Evolutionary conservation across 2,329 filamentous ascomycete genomes (phyloP), one percentile per base, ranked within the genome.

Genomic region (Apiospora malaysiana): DNA sequence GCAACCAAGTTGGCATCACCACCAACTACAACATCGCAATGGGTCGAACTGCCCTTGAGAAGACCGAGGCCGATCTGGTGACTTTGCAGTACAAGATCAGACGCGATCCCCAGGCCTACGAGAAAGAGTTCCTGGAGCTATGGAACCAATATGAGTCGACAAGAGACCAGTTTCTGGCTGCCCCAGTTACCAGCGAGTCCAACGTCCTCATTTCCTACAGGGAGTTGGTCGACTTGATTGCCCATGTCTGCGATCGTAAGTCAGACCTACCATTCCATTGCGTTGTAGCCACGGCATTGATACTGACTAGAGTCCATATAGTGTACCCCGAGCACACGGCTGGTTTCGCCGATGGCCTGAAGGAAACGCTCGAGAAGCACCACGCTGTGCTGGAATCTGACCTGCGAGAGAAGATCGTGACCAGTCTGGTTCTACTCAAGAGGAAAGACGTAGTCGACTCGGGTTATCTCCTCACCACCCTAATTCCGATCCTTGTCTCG

Each of bases 401-500:
- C 73, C 82, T 99, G 76, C 89, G 96, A 47, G 96, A 98, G 81
- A 98, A 98, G 88, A 90, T 98, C 71, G 95, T 98, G 1, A 93
- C 94, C 67, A 97, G 94, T 80, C 84, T 99, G 76, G 93, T 97
- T 40, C 85, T 99, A 68, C 83, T 99, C 73, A 88, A 93, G 71
- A 94, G 95, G 80, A 99, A 99, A 82, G 94, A 98, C 5, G 89
- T 98, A 63, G 91, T 99, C 74, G 93, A 97, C 80, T 97, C 95
- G 32, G 88, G 91, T 63, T 90, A 88, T 74, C 88, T 98, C 1
- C 87, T 98, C 65, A 95, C 96, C 72, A 95, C 94, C 0, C 87
- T 98, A n/a, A 98, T 98, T 82, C 95, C 95, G 0, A 93, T 99
- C 75, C 89, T 99, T 46, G 91, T 97, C 8, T 88, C 93, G n/a